Evolutionary conservation across 1,284 basidiomycete genomes (phyloP).

Genomic region (Cryptococcus hybrid): DNA sequence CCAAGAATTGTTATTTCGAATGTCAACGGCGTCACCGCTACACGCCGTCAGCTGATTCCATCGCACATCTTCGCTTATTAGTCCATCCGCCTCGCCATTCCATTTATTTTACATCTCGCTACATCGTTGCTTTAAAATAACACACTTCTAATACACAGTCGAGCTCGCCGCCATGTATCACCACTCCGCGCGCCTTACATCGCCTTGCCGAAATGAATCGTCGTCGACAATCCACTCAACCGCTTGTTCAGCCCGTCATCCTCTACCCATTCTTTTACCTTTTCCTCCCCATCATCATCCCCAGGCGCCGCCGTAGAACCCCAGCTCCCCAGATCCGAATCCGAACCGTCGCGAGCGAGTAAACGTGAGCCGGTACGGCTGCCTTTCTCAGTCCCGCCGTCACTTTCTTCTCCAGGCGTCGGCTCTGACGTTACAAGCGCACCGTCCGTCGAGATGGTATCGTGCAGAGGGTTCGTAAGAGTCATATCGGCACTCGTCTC

Average conservation of each 20-base stretch:
- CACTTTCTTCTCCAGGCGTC: not conserved
- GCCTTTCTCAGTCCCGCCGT: not conserved
- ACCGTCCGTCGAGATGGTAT: not conserved
- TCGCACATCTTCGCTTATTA: too few species aligned
- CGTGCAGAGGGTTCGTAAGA: not conserved
- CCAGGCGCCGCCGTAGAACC: not conserved
- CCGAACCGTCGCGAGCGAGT: not conserved
- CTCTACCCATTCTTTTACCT: not conserved
- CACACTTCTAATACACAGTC: too few species aligned
- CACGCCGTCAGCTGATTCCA: too few species aligned
- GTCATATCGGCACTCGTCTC: not conserved
- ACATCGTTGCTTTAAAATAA: too few species aligned
- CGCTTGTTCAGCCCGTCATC: not conserved
- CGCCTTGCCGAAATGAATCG: not conserved
- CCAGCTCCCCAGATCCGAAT: not conserved
- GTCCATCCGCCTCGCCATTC: not conserved
- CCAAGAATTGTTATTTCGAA: too few species aligned
- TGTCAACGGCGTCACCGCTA: too few species aligned
- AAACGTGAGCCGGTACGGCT: not conserved
- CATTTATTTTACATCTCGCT: not conserved
- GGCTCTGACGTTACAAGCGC: not conserved
- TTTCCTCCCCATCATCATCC: not conserved
- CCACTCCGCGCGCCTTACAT: not conserved
- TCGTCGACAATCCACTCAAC: slow-evolving; percentile 1
- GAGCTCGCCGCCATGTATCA: too few species aligned